A percentile compares a stretch with the other conserved stretches of the same genome.
These are phyloP conservation scores for Cynara cardunculus DNA, from an alignment of 129 eudicot genomes.

Conservation along the genomic window DNA sequence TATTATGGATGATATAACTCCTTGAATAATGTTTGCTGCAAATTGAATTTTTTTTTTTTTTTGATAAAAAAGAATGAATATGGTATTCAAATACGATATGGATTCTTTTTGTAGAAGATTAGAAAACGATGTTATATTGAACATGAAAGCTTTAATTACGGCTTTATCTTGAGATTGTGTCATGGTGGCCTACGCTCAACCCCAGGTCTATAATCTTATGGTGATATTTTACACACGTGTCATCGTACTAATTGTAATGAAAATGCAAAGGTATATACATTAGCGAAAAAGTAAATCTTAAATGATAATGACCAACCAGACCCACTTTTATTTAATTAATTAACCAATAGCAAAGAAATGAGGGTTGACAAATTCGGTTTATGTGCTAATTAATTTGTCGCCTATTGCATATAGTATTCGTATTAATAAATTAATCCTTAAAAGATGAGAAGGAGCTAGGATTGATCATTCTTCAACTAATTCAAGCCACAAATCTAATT, in stretches of 20 bases:
- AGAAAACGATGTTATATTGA: background rate
- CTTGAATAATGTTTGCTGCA: too few species aligned
- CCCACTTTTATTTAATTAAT: background rate
- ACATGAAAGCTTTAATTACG: background rate
- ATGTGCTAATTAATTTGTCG: constrained; percentile 22
- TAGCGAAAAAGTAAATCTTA: background rate
- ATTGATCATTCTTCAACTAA: constrained; percentile 11
- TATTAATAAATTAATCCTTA: constrained; percentile 10
- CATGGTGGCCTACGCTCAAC: background rate
- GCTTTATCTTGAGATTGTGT: background rate
- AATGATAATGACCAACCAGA: background rate
- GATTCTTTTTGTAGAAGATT: background rate
- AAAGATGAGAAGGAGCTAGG: constrained; percentile 1
- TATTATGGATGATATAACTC: too few species aligned
- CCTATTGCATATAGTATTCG: background rate
- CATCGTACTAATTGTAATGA: background rate
- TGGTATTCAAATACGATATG: background rate
- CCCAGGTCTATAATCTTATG: background rate
- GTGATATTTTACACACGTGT: background rate
- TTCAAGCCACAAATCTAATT: constrained; percentile 22
- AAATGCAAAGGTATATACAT: too few species aligned
- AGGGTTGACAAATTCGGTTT: background rate
- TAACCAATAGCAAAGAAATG: constrained; percentile 11
- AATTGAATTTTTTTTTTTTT: too few species aligned
- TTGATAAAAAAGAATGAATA: background rate